Evolutionary conservation across 2,329 filamentous ascomycete genomes (phyloP).

Genomic region (Penicillium decumbens): DNA sequence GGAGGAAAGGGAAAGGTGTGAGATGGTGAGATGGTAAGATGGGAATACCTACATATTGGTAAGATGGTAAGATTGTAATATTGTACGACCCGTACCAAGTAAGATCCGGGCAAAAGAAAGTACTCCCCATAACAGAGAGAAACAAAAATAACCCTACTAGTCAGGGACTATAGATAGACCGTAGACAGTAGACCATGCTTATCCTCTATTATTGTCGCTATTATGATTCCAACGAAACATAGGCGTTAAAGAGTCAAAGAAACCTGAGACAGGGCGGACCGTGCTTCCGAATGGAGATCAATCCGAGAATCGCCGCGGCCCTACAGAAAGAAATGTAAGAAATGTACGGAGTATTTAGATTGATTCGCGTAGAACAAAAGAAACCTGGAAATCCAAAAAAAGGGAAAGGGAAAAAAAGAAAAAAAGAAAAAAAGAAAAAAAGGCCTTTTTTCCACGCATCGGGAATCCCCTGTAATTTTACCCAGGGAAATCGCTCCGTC

Average conservation of each 20-base stretch:
- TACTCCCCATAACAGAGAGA: background rate
- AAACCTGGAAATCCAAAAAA: background rate
- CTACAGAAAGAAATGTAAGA: background rate
- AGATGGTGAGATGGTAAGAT: background rate
- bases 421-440: background rate
- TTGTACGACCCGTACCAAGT: background rate
- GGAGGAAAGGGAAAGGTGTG: constrained; percentile 2
- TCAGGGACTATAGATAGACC: background rate
- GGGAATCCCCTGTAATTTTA: constrained; percentile 23
- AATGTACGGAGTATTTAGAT: background rate
- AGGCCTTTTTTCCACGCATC: background rate
- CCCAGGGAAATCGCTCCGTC: constrained; percentile 17
- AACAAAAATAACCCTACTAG: background rate
- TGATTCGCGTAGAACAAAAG: background rate
- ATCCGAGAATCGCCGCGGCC: background rate
- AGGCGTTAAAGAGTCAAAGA: background rate
- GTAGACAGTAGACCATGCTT: background rate
- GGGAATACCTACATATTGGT: background rate
- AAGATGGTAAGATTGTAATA: background rate
- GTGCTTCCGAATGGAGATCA: constrained; percentile 6
- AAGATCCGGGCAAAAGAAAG: background rate
- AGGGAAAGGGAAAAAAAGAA: too few relatives aligned
- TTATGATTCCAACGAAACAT: background rate
- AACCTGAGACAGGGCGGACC: constrained; percentile 6
- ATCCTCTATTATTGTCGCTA: background rate